Conservation (phyloP, 176 grass and related monocot species). For the Raddia guianensis region DNA sequence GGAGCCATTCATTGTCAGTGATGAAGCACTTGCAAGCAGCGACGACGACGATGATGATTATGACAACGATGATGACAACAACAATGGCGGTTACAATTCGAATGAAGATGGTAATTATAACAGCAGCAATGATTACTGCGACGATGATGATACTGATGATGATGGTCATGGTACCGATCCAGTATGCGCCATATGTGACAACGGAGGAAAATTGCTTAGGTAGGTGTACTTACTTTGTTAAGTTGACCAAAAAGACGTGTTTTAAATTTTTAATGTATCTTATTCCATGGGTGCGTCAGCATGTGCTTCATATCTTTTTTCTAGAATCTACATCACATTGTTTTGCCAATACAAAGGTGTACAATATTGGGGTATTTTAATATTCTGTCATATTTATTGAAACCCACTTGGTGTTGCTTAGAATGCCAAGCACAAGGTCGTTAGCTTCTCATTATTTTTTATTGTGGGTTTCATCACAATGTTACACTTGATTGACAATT, state of each 20-base stretch:
- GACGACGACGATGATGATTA: conserved; percentile 5
- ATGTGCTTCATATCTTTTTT: neutral
- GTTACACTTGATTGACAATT: no score
- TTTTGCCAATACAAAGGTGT: neutral
- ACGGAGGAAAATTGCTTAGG: conserved; percentile 66
- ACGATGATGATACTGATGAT: conserved; percentile 28
- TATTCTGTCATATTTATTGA: neutral
- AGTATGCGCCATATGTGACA: conserved; percentile 69
- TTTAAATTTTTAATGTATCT: neutral
- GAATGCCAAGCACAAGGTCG: neutral
- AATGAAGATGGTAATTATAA: neutral
- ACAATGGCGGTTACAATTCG: neutral
- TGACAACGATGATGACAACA: conserved; percentile 9
- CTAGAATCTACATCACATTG: neutral
- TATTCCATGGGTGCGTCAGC: neutral
- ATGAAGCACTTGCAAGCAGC: neutral
- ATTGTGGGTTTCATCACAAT: no score
- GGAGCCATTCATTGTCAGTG: conserved; percentile 35
- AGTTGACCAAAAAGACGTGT: neutral
- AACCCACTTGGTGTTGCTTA: neutral
- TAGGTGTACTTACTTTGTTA: neutral
- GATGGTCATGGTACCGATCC: conserved; percentile 43
- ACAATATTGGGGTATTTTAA: neutral
- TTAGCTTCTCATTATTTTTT: neutral
- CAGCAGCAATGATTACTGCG: neutral